Evolutionary conservation across 2,329 filamentous ascomycete species (phyloP).

Genomic region (Aureobasidium lini): DNA sequence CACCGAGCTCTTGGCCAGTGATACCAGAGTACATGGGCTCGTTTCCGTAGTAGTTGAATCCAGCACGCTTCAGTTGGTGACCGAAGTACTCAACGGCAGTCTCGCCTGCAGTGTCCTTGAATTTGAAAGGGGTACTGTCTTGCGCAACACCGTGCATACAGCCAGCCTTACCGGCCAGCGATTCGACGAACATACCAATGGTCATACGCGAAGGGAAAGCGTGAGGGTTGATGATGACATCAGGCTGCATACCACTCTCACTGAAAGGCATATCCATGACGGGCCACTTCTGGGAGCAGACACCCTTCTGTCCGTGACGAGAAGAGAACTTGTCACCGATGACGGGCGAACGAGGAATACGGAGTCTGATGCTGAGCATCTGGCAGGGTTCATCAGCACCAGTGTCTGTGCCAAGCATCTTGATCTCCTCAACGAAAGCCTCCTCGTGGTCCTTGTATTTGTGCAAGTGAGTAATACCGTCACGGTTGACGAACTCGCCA

Average conservation of each 20-base stretch:
- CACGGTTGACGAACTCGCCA: slow-evolving; percentile 73
- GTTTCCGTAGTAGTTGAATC: slow-evolving; percentile 97
- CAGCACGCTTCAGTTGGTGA: slow-evolving; percentile 87
- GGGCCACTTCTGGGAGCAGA: slow-evolving; percentile 93
- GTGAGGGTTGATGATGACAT: slow-evolving; percentile 98
- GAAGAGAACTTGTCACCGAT: slow-evolving; percentile 99
- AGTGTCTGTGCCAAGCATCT: slow-evolving; percentile 77
- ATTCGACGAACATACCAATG: slow-evolving; percentile 98
- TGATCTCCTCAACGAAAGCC: slow-evolving; percentile 86
- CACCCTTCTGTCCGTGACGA: slow-evolving; percentile 96
- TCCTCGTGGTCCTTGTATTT: slow-evolving; percentile 91
- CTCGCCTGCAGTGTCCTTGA: slow-evolving; percentile 69
- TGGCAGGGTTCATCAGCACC: slow-evolving; percentile 80
- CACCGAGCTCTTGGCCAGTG: slow-evolving; percentile 85
- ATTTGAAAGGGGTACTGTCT: slow-evolving; percentile 91
- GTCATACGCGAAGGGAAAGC: slow-evolving; percentile 99
- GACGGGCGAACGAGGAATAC: slow-evolving; percentile 79
- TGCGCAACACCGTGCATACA: slow-evolving; percentile 92
- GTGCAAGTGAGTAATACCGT: slow-evolving; percentile 77
- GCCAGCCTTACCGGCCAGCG: slow-evolving; percentile 87
- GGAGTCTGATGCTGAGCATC: slow-evolving; percentile 84
- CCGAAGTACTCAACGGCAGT: slow-evolving; percentile 93
- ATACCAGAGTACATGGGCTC: slow-evolving; percentile 98
- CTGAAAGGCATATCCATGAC: slow-evolving; percentile 91
- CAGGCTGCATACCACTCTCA: slow-evolving; percentile 91